Evolutionary conservation across 139 green algal genomes (phyloP).

Genomic region (Micractinium sp.): DNA sequence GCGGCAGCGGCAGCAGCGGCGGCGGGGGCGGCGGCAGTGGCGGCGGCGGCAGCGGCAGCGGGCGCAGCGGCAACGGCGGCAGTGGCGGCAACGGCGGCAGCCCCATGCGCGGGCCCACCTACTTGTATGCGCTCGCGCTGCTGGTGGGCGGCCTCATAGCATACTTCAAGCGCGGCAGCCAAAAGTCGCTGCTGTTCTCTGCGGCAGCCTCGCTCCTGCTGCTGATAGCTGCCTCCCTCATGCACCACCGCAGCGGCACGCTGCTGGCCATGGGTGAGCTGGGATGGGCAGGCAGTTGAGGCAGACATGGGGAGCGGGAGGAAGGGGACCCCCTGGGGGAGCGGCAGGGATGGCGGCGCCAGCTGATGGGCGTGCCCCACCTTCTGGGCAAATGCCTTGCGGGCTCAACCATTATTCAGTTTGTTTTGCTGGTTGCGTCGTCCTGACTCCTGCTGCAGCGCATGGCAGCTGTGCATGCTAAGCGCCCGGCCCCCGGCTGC

Average conservation of each 20-base stretch:
- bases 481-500: too few relatives aligned
- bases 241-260: constrained; percentile 36
- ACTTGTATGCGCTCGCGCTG: constrained; percentile 35
- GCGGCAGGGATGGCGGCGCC: too few relatives aligned
- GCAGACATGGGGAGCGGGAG: too few relatives aligned
- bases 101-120: constrained; percentile 42
- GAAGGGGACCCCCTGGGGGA: too few relatives aligned
- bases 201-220: constrained; percentile 31
- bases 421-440: too few relatives aligned
- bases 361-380: too few relatives aligned
- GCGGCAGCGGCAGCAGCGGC: neutral
- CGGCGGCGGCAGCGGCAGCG: constrained; percentile 8
- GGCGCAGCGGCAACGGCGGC: constrained; percentile 8
- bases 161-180: constrained; percentile 36
- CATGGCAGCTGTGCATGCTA: too few relatives aligned
- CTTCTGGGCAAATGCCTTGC: too few relatives aligned
- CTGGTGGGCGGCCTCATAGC: constrained; percentile 34
- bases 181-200: constrained; percentile 24
- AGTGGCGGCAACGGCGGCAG: constrained; percentile 21
- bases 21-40: constrained; percentile 11
- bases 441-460: too few relatives aligned
- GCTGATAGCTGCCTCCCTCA: constrained; percentile 40
- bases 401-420: too few relatives aligned
- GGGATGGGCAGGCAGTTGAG: too few relatives aligned
- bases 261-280: constrained; percentile 40